phyloP scores from a whole-genome alignment of 1,284 basidiomycete genomes.

The Pascua sp. region DNA sequence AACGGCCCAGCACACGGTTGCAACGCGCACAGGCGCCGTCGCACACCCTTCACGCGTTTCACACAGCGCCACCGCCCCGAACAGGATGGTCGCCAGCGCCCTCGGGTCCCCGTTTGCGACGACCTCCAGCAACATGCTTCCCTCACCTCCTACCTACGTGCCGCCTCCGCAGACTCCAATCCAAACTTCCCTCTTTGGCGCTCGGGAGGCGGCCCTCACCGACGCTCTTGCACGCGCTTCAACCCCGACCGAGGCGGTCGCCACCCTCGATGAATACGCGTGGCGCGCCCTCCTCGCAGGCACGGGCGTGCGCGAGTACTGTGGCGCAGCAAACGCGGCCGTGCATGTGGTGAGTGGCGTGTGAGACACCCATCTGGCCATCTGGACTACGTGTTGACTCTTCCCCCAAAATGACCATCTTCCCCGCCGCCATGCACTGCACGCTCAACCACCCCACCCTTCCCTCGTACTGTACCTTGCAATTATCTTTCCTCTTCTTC shows the following conservation, averaged over 20 bases:
- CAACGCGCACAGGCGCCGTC: too few relatives aligned
- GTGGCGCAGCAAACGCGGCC: constrained; percentile 7
- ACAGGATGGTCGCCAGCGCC: too few relatives aligned
- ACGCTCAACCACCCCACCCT: not conserved
- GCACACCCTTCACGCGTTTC: too few relatives aligned
- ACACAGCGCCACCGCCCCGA: too few relatives aligned
- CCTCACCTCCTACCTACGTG: too few relatives aligned
- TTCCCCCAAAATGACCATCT: not conserved
- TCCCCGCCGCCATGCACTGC: not conserved
- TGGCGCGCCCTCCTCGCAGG: constrained; percentile 20
- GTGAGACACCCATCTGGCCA: not conserved
- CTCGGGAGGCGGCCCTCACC: constrained; percentile 11
- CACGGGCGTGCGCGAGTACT: constrained; percentile 19
- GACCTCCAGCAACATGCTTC: too few relatives aligned
- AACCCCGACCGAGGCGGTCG: not conserved
- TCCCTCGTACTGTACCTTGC: not conserved
- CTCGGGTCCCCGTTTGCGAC: too few relatives aligned
- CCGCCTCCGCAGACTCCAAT: too few relatives aligned
- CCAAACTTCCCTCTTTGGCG: not conserved
- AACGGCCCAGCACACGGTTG: too few relatives aligned
- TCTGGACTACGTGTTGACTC: not conserved
- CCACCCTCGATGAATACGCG: constrained; percentile 19
- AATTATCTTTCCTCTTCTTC: not conserved
- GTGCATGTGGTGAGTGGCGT: constrained; percentile 11
- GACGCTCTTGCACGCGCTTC: constrained; percentile 3